Percentiles rank a stretch among this genome's conserved stretches.
Conservation (phyloP, 1,284 basidiomycete genomes). For the Ganoderma resinaceum region DNA sequence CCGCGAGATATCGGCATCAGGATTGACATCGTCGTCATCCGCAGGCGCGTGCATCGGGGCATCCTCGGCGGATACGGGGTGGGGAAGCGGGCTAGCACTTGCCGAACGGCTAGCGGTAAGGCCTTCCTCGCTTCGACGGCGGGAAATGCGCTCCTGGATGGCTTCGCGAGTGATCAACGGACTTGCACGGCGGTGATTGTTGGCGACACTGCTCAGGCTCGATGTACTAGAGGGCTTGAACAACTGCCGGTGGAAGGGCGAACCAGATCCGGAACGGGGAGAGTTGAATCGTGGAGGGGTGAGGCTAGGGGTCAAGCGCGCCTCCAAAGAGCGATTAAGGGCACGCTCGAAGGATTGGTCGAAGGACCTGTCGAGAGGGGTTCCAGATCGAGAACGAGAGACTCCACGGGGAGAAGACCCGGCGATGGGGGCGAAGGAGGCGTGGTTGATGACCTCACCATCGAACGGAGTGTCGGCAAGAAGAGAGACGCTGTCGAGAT, state of each 20-base stretch:
- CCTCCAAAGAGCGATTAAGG: constrained; percentile 24
- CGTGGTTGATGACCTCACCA: constrained; percentile 17
- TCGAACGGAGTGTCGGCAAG: constrained; percentile 32
- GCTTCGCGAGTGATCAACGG: constrained; percentile 59
- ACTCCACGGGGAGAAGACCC: constrained; percentile 21
- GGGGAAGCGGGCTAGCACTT: constrained; percentile 14
- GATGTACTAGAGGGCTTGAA: constrained; percentile 30
- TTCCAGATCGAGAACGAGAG: constrained; percentile 18
- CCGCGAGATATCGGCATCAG: constrained; percentile 11
- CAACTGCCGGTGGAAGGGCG: constrained; percentile 25
- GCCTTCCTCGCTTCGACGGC: constrained; percentile 52
- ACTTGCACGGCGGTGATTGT: constrained; percentile 29
- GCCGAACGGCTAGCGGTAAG: constrained; percentile 25
- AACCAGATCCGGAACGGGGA: constrained; percentile 26
- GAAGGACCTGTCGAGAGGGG: constrained; percentile 18
- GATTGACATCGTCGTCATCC: background rate
- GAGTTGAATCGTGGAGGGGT: constrained; percentile 26
- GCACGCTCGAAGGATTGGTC: constrained; percentile 24
- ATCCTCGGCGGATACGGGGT: background rate
- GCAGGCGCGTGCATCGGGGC: background rate
- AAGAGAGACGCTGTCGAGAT: constrained; percentile 33
- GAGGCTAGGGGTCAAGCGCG: constrained; percentile 27
- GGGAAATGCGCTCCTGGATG: constrained; percentile 56
- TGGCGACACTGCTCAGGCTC: constrained; percentile 33
- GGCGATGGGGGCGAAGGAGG: constrained; percentile 25